These are phyloP conservation scores for Kwoniella sp. DNA, from an alignment of 768 basidiomycete species.

Conservation along the genomic window DNA sequence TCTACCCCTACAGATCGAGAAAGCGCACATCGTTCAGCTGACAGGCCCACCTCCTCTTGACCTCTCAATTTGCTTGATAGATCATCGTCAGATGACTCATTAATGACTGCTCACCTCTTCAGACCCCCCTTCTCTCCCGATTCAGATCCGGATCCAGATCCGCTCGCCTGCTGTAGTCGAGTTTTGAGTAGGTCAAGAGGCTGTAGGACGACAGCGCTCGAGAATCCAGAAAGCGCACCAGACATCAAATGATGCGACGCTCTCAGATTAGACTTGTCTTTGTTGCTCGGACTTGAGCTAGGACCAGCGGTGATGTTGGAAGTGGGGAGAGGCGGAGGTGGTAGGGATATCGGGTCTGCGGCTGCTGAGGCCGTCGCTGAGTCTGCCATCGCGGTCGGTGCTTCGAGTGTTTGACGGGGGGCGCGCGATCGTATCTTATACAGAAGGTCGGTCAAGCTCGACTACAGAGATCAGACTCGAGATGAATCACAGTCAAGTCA, in stretches of 20 bases:
- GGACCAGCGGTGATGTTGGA: slow-evolving; percentile 3
- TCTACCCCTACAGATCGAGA: neutral
- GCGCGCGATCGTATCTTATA: neutral
- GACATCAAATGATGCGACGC: slow-evolving; percentile 51
- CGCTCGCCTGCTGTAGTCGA: slow-evolving; percentile 70
- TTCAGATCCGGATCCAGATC: slow-evolving; percentile 1
- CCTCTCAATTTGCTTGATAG: neutral
- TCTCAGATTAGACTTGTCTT: slow-evolving; percentile 23
- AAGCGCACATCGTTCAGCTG: neutral
- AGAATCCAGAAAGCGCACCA: slow-evolving; percentile 53
- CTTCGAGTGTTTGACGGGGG: too few relatives aligned
- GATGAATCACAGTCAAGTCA: slow-evolving; percentile 1
- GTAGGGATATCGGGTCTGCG: neutral
- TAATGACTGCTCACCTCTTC: neutral
- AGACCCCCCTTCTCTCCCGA: neutral
- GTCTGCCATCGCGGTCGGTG: neutral
- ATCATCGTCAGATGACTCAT: too few relatives aligned
- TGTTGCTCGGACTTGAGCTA: slow-evolving; percentile 5
- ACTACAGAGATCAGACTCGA: neutral
- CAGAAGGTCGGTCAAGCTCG: too few relatives aligned
- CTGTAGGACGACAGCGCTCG: slow-evolving; percentile 52
- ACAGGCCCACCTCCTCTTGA: neutral
- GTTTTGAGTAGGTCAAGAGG: slow-evolving; percentile 84
- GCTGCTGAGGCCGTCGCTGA: slow-evolving; percentile 3
- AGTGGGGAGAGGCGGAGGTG: neutral